A percentile compares a stretch with the other conserved stretches of the same genome.
Evolutionary conservation across 2,329 filamentous ascomycete genomes (phyloP).

Genomic region (Calonectria henricotiae): DNA sequence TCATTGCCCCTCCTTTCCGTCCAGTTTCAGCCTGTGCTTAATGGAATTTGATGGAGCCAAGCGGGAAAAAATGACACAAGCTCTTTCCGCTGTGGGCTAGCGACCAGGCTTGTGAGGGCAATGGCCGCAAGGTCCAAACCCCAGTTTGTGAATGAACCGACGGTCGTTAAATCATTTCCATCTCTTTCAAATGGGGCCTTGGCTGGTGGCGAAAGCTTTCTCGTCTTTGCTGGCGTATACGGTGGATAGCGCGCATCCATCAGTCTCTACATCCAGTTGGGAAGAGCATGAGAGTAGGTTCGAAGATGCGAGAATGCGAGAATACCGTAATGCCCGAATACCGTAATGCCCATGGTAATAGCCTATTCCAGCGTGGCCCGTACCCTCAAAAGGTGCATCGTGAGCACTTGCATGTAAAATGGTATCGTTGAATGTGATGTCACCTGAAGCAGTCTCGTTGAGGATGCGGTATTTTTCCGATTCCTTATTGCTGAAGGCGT

Average conservation of each 20-base stretch:
- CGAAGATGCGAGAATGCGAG: constrained; percentile 10
- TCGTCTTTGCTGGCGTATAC: constrained; percentile 5
- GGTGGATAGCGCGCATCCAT: constrained; percentile 11
- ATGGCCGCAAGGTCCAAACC: not conserved
- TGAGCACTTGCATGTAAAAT: constrained; percentile 57
- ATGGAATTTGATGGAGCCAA: not conserved
- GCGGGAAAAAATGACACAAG: not conserved
- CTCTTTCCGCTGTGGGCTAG: not conserved
- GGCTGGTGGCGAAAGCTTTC: not conserved
- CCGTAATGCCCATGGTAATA: constrained; percentile 20
- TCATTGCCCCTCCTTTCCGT: not conserved
- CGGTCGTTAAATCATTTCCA: not conserved
- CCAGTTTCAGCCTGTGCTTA: no score
- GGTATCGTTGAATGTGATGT: constrained; percentile 64
- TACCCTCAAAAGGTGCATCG: not conserved
- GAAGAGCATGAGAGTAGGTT: not conserved
- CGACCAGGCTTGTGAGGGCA: not conserved
- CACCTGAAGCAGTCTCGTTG: constrained; percentile 59
- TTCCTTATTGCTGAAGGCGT: constrained; percentile 59
- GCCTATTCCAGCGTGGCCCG: not conserved
- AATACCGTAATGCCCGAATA: constrained; percentile 9
- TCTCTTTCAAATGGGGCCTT: constrained; percentile 1
- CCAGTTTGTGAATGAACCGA: not conserved
- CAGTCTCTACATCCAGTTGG: constrained; percentile 4
- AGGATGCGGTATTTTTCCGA: constrained; percentile 56